Evolutionary conservation across 2,329 filamentous ascomycete genomes (phyloP).

Genomic region (Aspergillus sp.): DNA sequence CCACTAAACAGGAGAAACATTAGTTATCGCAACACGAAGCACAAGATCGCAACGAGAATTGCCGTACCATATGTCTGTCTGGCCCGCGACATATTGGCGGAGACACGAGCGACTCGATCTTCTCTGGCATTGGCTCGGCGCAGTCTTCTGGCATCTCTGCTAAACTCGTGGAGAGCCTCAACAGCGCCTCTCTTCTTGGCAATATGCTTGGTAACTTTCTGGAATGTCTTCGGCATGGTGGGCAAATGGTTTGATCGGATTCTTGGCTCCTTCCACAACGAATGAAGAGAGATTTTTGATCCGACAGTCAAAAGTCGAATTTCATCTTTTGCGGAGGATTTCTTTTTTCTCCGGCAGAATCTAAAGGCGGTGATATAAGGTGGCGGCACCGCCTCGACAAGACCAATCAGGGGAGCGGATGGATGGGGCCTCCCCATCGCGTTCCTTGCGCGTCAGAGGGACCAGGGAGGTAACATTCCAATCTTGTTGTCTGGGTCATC

Average conservation of each 20-base stretch:
- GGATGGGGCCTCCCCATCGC: slow-evolving; percentile 24
- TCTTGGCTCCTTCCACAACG: not conserved
- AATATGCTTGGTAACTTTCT: slow-evolving; percentile 87
- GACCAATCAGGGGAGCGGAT: slow-evolving; percentile 22
- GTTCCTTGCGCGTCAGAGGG: slow-evolving; percentile 35
- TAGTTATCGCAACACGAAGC: not conserved
- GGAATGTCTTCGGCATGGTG: slow-evolving; percentile 72
- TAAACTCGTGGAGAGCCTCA: slow-evolving; percentile 80
- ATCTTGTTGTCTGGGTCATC: slow-evolving; percentile 26
- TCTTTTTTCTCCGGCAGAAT: slow-evolving; percentile 37
- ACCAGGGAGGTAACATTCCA: slow-evolving; percentile 37
- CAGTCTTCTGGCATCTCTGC: slow-evolving; percentile 79
- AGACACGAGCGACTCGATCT: slow-evolving; percentile 74
- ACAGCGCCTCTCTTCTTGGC: slow-evolving; percentile 80
- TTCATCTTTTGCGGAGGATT: slow-evolving; percentile 20
- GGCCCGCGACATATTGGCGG: slow-evolving; percentile 68
- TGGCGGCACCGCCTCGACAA: slow-evolving; percentile 9
- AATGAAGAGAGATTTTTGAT: slow-evolving; percentile 4
- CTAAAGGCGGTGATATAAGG: slow-evolving; percentile 29
- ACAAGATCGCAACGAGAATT: slow-evolving; percentile 26
- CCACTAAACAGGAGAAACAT: slow-evolving; percentile 51
- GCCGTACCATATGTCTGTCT: slow-evolving; percentile 70
- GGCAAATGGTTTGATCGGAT: not conserved
- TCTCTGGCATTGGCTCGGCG: slow-evolving; percentile 79
- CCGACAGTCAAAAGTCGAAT: slow-evolving; percentile 7